Evolutionary conservation across 2,329 filamentous ascomycete genomes (phyloP), one percentile per base, ranked within the genome.

Genomic region (Botrytis galanthina): DNA sequence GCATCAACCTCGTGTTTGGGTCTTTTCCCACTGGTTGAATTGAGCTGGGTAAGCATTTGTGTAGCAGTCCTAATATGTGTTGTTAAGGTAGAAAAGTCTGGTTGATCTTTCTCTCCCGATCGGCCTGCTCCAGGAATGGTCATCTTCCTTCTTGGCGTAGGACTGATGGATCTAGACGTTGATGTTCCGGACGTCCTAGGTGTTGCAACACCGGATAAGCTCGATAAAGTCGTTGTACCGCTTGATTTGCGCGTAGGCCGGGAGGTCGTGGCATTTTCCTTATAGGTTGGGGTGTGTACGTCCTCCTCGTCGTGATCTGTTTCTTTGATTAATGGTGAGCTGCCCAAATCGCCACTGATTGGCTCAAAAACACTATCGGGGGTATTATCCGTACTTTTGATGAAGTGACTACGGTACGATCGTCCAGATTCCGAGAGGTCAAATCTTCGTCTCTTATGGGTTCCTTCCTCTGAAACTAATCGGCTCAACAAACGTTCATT

Each of bases 21-120:
- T 48, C 93, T 87, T 82, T 95, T 96, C 42, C 92, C 91, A 76
- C 91, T 91, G 35, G 92, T 95, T 2, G 92, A 89, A 74, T 96
- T 93, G 16, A 96, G 86, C 79, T 96, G 93, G 22, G 93, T 92
- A 61, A 96, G 85, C 93, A 96, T 96, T 81, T 95, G 92, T 22
- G 93, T 93, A 6, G 93, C 93, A 6, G 93, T 94, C 32, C 93
- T 89, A 93, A 96, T 96, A 81, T 96, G 93, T 20, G 93, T 95
- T 20, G 93, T 93, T 46, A 96, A 84, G 4, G 93, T 93, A 18
- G 92, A 93, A 77, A 95, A 92, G 79, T 96, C 93, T 1, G 92
- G 91, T 80, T 94, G 92, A 74, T 94, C 92, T 18, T 87, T 84
- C 39, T 85, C 85, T 76, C 86, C 88, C 32, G 83, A 82, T 75